These are phyloP conservation scores for Papilionanthe hybrid DNA, from an alignment of 116 monocot genomes.

Conservation along the genomic window DNA sequence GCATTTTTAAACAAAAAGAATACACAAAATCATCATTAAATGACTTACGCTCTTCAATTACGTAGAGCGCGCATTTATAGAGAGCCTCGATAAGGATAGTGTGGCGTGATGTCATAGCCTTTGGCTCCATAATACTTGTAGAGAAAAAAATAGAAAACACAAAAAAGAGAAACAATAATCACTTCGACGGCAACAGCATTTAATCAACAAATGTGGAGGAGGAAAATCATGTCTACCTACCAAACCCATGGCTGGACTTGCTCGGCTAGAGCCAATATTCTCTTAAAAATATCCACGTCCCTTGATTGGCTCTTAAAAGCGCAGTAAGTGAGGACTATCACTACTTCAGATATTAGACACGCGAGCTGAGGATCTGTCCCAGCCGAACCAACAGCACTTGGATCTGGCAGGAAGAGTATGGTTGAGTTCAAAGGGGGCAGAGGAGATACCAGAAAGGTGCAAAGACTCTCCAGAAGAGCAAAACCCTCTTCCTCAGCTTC, in stretches of 20 bases:
- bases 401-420: constrained; percentile 17
- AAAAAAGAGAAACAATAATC: not conserved
- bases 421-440: not conserved
- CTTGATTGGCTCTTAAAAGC: constrained; percentile 34
- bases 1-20: constrained; percentile 36
- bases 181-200: not conserved
- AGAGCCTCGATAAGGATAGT: constrained; percentile 33
- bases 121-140: constrained; percentile 40
- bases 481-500: constrained; percentile 38
- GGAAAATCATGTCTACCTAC: constrained; percentile 22
- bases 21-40: constrained; percentile 41
- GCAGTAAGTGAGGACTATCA: constrained; percentile 28
- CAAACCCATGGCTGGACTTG: constrained; percentile 55
- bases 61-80: constrained; percentile 41
- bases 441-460: constrained; percentile 8
- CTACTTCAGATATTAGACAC: constrained; percentile 27
- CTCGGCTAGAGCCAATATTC: constrained; percentile 36
- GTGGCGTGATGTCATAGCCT: constrained; percentile 26
- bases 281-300: constrained; percentile 28
- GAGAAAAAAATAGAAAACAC: not conserved
- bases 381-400: not conserved
- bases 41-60: constrained; percentile 25
- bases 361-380: constrained; percentile 41
- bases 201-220: not conserved
- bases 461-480: constrained; percentile 44